A percentile compares a stretch with the other conserved stretches of the same genome.
Conservation (phyloP, 108 stramenopile species). For the Nitzschia palea region DNA sequence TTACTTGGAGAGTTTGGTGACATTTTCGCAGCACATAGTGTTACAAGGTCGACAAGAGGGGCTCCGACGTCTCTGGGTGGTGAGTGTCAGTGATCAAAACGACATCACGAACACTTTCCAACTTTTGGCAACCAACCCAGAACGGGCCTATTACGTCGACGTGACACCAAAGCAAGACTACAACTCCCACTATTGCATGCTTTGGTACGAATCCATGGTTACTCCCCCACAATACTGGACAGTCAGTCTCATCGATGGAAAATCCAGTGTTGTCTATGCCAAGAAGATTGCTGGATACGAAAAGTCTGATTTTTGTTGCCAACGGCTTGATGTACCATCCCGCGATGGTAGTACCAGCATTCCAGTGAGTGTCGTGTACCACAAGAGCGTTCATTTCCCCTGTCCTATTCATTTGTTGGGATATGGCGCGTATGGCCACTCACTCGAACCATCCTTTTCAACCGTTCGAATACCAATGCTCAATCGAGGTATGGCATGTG, state of each 20-base stretch:
- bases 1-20: slow-evolving; percentile 39
- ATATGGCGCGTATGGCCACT: slow-evolving; percentile 43
- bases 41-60: slow-evolving; percentile 54
- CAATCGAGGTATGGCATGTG: slow-evolving; percentile 87
- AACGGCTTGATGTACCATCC: slow-evolving; percentile 54
- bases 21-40: slow-evolving; percentile 47
- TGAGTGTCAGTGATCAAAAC: neutral
- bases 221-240: slow-evolving; percentile 60
- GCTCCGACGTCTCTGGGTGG: slow-evolving; percentile 52
- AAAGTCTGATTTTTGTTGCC: slow-evolving; percentile 59
- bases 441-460: slow-evolving; percentile 81
- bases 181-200: slow-evolving; percentile 53
- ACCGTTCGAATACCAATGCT: slow-evolving; percentile 79
- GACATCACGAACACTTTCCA: neutral
- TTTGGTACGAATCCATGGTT: slow-evolving; percentile 68
- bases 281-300: slow-evolving; percentile 78
- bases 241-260: slow-evolving; percentile 18
- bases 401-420: slow-evolving; percentile 8
- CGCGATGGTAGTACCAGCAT: slow-evolving; percentile 73
- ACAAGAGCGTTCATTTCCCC: slow-evolving; percentile 31
- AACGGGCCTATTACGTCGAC: slow-evolving; percentile 12
- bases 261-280: slow-evolving; percentile 67
- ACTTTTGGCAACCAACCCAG: slow-evolving; percentile 6
- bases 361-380: slow-evolving; percentile 71
- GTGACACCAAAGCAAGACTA: slow-evolving; percentile 42